Conservation (phyloP, 345 rosid genomes). For the Citrus unshiu region DNA sequence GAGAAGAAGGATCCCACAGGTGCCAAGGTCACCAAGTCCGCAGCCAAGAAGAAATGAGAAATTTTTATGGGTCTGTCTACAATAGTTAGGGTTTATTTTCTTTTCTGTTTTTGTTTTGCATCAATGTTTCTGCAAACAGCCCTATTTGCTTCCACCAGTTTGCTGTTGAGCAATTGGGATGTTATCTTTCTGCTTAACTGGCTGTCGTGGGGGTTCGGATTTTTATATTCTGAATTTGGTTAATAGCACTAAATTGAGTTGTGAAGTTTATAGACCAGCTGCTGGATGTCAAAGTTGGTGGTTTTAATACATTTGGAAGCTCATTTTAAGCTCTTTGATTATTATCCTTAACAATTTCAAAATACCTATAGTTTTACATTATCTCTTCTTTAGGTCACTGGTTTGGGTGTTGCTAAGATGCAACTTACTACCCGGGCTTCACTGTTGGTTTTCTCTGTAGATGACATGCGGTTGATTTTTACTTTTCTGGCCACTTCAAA, state of each 20-base stretch:
- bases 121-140: not conserved
- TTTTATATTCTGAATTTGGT: not conserved
- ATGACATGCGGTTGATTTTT: no score
- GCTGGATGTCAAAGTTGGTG: not conserved
- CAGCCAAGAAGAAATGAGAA: not conserved
- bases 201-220: not conserved
- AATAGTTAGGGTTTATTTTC: not conserved
- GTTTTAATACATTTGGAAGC: not conserved
- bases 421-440: no score
- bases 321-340: not conserved
- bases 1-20: slow-evolving; percentile 22
- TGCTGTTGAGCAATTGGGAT: not conserved
- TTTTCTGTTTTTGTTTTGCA: not conserved
- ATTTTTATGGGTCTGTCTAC: not conserved
- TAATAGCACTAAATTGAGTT: not conserved
- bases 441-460: no score
- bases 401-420: no score
- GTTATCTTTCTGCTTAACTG: not conserved
- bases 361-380: no score
- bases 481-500: no score
- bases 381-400: no score
- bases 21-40: slow-evolving; percentile 17
- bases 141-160: not conserved
- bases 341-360: not conserved
- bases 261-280: not conserved